Percentiles rank a stretch among this genome's conserved stretches.
Evolutionary conservation across 2,329 filamentous ascomycete genomes (phyloP).

Genomic region (Stachybotrys chlorohalonatus): DNA sequence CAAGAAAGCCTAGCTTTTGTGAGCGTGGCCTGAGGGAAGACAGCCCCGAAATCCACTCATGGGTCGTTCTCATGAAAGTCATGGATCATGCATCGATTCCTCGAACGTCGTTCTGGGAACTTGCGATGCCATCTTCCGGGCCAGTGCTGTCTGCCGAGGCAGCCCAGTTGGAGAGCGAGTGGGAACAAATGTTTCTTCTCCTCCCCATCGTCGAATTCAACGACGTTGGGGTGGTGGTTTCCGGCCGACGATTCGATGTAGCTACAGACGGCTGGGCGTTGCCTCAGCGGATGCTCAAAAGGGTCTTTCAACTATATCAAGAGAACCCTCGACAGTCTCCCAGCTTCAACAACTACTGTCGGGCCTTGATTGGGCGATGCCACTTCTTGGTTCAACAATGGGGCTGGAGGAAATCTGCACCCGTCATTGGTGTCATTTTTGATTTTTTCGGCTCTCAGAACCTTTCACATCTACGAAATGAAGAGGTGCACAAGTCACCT

Average conservation of each 20-base stretch:
- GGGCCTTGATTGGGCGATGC: conserved; percentile 49
- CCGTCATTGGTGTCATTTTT: conserved; percentile 52
- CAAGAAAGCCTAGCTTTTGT: conserved; percentile 34
- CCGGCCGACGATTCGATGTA: conserved; percentile 18
- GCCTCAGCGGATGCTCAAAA: conserved; percentile 46
- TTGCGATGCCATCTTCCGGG: conserved; percentile 35
- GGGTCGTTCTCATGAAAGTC: conserved; percentile 49
- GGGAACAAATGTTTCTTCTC: conserved; percentile 51
- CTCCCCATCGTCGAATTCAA: conserved; percentile 55
- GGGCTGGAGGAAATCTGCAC: conserved; percentile 53
- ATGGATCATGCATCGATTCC: conserved; percentile 41
- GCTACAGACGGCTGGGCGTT: conserved; percentile 49
- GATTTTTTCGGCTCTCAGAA: conserved; percentile 59
- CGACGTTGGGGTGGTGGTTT: conserved; percentile 36
- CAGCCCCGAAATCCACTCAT: conserved; percentile 38
- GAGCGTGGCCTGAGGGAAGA: conserved; percentile 44
- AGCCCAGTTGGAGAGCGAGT: conserved; percentile 42
- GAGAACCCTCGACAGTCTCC: conserved; percentile 44
- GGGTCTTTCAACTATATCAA: conserved; percentile 50
- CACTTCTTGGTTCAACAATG: conserved; percentile 55
- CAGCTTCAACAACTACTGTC: conserved; percentile 58
- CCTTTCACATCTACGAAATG: conserved; percentile 54
- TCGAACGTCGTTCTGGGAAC: conserved; percentile 51
- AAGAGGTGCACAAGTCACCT: conserved; percentile 53
- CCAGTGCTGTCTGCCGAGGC: conserved; percentile 30